Evolutionary conservation across 768 basidiomycete species (phyloP).

Genomic region (Boletales sp.): DNA sequence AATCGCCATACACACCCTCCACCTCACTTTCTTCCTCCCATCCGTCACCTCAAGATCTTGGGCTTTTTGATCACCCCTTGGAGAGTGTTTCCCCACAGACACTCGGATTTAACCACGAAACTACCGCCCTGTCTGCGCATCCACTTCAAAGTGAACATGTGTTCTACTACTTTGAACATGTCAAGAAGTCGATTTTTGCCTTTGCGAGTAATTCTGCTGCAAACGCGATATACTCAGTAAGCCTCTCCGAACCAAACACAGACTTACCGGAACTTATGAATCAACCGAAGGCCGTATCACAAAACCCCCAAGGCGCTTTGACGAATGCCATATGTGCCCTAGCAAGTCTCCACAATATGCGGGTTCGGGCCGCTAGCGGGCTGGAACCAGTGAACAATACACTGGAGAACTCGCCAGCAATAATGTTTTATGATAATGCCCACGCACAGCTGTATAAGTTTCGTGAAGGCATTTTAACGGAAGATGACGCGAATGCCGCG

Average conservation of each 20-base stretch:
- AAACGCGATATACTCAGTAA: constrained; percentile 63
- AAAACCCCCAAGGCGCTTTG: constrained; percentile 67
- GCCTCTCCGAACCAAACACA: constrained; percentile 20
- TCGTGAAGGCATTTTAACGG: constrained; percentile 51
- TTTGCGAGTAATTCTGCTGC: constrained; percentile 62
- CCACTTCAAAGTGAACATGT: constrained; percentile 55
- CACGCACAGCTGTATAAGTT: constrained; percentile 58
- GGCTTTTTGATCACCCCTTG: constrained; percentile 33
- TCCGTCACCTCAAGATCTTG: constrained; percentile 31
- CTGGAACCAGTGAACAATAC: constrained; percentile 50
- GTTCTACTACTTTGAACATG: constrained; percentile 72
- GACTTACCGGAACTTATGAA: constrained; percentile 15
- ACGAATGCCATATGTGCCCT: constrained; percentile 75
- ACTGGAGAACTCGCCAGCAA: constrained; percentile 54
- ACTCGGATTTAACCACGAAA: constrained; percentile 24
- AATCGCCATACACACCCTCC: constrained; percentile 34
- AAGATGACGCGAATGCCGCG: constrained; percentile 74
- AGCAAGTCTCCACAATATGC: constrained; percentile 64
- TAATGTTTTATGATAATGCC: constrained; percentile 68
- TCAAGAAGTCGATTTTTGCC: constrained; percentile 61
- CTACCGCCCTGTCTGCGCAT: constrained; percentile 32
- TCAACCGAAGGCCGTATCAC: constrained; percentile 42
- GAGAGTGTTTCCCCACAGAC: constrained; percentile 31
- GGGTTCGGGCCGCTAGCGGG: constrained; percentile 60
- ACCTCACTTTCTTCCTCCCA: constrained; percentile 31